Percentiles rank a stretch among this genome's conserved stretches.
Conservation (phyloP, 805 yeast species). For the Candida insectorum region DNA sequence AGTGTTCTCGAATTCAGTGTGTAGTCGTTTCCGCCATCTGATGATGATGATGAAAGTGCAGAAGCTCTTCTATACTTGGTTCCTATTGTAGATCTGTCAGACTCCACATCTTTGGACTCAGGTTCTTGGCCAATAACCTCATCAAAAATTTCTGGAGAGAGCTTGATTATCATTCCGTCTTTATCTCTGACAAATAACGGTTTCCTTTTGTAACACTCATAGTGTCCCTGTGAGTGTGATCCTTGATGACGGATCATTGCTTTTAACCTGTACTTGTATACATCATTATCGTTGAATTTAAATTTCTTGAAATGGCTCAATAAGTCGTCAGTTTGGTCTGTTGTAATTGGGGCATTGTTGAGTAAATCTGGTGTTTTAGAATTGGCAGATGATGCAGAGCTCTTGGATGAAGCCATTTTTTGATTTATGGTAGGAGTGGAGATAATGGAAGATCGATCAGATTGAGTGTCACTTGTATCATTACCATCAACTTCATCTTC, state of each 20-base stretch:
- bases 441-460: slow-evolving; percentile 15
- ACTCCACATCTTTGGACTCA: slow-evolving; percentile 4
- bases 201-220: slow-evolving; percentile 81
- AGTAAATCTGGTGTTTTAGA: slow-evolving; percentile 22
- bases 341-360: slow-evolving; percentile 35
- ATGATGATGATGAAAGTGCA: slow-evolving; percentile 10
- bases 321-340: slow-evolving; percentile 34
- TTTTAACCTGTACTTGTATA: slow-evolving; percentile 53
- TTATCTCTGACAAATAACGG: slow-evolving; percentile 52
- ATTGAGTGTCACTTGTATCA: slow-evolving; percentile 20
- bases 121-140: slow-evolving; percentile 14
- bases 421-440: slow-evolving; percentile 11
- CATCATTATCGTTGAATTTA: slow-evolving; percentile 39
- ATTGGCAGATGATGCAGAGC: slow-evolving; percentile 11
- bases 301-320: slow-evolving; percentile 33
- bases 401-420: slow-evolving; percentile 8
- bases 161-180: slow-evolving; percentile 38
- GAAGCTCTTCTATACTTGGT: slow-evolving; percentile 10
- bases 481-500: slow-evolving; percentile 16
- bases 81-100: slow-evolving; percentile 1
- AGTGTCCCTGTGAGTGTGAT: slow-evolving; percentile 84
- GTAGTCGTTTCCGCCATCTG: slow-evolving; percentile 9
- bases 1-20: slow-evolving; percentile 4
- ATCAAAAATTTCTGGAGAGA: slow-evolving; percentile 39
- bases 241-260: slow-evolving; percentile 86